These are phyloP conservation scores for Taphrina confusa DNA, from an alignment of 1,139 yeast genomes.

Conservation along the genomic window DNA sequence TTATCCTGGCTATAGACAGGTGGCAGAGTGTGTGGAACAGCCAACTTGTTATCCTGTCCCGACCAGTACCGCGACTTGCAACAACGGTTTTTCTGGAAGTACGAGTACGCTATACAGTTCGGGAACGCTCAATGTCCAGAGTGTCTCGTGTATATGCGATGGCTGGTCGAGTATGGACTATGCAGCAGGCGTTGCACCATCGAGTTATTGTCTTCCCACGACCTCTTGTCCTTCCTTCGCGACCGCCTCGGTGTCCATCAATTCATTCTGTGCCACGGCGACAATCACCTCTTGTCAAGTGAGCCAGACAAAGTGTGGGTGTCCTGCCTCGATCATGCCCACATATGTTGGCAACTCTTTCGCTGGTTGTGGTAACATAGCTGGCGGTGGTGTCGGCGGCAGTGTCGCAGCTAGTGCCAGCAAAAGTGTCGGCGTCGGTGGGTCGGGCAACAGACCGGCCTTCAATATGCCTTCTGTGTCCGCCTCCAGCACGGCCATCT, in stretches of 20 bases:
- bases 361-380: neutral
- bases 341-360: neutral
- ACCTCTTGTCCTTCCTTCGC: conserved; percentile 6
- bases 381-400: too few relatives aligned
- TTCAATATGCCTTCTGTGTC: too few relatives aligned
- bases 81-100: neutral
- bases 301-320: conserved; percentile 1
- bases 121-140: neutral
- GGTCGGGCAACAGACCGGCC: too few relatives aligned
- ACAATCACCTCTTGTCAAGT: neutral
- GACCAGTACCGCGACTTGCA: neutral
- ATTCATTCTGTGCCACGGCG: neutral
- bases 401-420: too few relatives aligned
- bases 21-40: conserved; percentile 5
- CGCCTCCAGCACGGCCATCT: too few relatives aligned
- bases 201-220: conserved; percentile 5
- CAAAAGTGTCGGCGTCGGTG: too few relatives aligned
- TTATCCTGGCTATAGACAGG: conserved; percentile 7
- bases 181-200: conserved; percentile 1
- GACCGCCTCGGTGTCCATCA: neutral
- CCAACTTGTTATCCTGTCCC: conserved; percentile 6
- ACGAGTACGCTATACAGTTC: conserved; percentile 2
- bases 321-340: neutral
- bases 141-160: neutral
- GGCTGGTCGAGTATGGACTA: conserved; percentile 7